Conservation (phyloP, 352 stramenopile genomes). For the Albugo candida region DNA sequence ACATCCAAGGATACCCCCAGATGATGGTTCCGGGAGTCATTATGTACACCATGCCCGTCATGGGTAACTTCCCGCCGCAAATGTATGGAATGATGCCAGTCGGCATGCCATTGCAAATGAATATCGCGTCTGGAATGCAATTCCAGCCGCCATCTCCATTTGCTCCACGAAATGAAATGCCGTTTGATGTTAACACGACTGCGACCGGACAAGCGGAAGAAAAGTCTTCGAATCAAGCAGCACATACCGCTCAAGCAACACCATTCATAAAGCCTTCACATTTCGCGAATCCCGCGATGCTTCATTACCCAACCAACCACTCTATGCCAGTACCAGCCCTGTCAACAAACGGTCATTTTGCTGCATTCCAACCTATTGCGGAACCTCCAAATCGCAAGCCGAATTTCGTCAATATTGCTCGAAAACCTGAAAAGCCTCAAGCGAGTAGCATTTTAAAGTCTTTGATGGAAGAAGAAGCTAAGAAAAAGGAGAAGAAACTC, state of each 20-base stretch:
- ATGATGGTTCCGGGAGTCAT: conserved; percentile 75
- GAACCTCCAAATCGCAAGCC: conserved; percentile 9
- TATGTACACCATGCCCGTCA: conserved; percentile 47
- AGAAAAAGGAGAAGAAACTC: conserved; percentile 81
- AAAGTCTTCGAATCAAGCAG: not conserved
- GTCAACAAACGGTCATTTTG: conserved; percentile 14
- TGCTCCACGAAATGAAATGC: conserved; percentile 13
- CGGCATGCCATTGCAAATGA: conserved; percentile 10
- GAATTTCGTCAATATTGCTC: conserved; percentile 57
- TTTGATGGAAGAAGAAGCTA: conserved; percentile 72
- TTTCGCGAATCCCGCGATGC: not conserved
- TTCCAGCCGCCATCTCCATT: conserved; percentile 12
- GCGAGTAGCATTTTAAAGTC: conserved; percentile 76
- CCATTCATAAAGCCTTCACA: not conserved
- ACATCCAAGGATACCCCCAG: conserved; percentile 7
- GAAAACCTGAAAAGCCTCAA: conserved; percentile 57
- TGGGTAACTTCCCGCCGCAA: conserved; percentile 11
- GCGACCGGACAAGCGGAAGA: not conserved
- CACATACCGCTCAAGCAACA: not conserved
- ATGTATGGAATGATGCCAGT: conserved; percentile 16
- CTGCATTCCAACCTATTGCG: conserved; percentile 27
- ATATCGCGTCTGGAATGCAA: conserved; percentile 1
- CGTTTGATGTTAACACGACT: conserved; percentile 16
- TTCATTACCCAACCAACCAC: not conserved
- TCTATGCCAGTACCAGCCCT: conserved; percentile 1